A percentile compares a stretch with the other conserved stretches of the same genome.
Conservation (phyloP, 78 protist species). For the Dictyostelium firmibasis region DNA sequence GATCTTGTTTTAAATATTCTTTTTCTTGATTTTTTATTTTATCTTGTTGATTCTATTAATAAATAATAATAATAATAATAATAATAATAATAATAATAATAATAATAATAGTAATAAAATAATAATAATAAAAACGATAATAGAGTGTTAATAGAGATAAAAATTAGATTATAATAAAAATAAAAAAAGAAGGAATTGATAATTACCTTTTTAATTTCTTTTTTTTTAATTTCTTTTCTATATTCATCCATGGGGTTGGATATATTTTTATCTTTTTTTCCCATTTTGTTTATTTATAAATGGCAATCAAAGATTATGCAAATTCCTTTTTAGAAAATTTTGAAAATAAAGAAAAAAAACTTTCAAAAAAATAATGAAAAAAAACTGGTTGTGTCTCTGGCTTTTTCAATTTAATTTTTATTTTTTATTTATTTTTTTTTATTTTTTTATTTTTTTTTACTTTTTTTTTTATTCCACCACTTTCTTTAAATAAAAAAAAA, state of each 20-base stretch:
- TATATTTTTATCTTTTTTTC: neutral
- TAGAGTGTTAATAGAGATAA: too few relatives aligned
- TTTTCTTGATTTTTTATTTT: neutral
- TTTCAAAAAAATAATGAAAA: neutral
- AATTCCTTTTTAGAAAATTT: neutral
- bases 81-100: neutral
- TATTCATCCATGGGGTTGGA: slow-evolving; percentile 20
- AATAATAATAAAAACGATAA: neutral
- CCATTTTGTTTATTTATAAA: neutral
- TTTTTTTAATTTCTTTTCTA: slow-evolving; percentile 32
- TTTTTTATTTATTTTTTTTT: too few relatives aligned
- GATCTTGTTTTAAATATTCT: slow-evolving; percentile 5
- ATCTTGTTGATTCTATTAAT: neutral
- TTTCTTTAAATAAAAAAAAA: too few relatives aligned
- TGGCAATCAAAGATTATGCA: too few relatives aligned
- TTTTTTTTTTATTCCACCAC: too few relatives aligned
- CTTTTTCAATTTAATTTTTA: too few relatives aligned
- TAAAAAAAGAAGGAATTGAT: too few relatives aligned
- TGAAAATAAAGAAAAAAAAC: neutral
- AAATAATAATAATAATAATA: neutral
- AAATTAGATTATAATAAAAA: too few relatives aligned
- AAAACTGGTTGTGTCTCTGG: too few relatives aligned
- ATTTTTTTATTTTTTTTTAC: too few relatives aligned
- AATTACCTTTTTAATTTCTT: slow-evolving; percentile 23
- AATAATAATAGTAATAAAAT: neutral